Evolutionary conservation across 352 stramenopile species (phyloP).

Genomic region (Pythium coloratum): DNA sequence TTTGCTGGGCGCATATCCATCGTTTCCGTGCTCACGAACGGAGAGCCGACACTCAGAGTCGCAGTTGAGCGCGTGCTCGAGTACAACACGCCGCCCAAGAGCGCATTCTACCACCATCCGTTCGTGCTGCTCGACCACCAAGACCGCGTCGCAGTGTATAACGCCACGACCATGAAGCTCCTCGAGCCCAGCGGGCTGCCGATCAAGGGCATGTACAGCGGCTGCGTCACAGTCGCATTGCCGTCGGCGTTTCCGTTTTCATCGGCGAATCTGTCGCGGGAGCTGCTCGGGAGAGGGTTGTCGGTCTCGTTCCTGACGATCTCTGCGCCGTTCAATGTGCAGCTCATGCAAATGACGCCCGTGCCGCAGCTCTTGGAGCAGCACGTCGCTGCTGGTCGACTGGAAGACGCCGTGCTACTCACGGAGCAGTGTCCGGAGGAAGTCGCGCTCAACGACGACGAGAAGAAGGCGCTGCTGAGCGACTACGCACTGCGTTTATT

Average conservation of each 20-base stretch:
- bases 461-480: conserved; percentile 52
- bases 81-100: conserved; percentile 46
- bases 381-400: conserved; percentile 31
- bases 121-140: conserved; percentile 64
- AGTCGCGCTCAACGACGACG: conserved; percentile 49
- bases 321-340: conserved; percentile 43
- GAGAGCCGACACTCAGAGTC: conserved; percentile 29
- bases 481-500: conserved; percentile 69
- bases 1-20: conserved; percentile 52
- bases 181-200: conserved; percentile 45
- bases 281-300: conserved; percentile 10
- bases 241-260: conserved; percentile 7
- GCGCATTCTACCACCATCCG: conserved; percentile 59
- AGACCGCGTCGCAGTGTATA: conserved; percentile 64
- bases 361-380: conserved; percentile 54
- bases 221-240: conserved; percentile 28
- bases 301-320: conserved; percentile 42
- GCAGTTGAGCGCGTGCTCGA: conserved; percentile 48
- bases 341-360: conserved; percentile 55
- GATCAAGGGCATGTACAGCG: conserved; percentile 50
- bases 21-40: conserved; percentile 17
- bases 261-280: conserved; percentile 7
- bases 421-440: conserved; percentile 72
- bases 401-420: conserved; percentile 66
- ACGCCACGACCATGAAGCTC: conserved; percentile 51